Conservation (phyloP, 306 rosid genomes). For the Trifolium subterraneum region DNA sequence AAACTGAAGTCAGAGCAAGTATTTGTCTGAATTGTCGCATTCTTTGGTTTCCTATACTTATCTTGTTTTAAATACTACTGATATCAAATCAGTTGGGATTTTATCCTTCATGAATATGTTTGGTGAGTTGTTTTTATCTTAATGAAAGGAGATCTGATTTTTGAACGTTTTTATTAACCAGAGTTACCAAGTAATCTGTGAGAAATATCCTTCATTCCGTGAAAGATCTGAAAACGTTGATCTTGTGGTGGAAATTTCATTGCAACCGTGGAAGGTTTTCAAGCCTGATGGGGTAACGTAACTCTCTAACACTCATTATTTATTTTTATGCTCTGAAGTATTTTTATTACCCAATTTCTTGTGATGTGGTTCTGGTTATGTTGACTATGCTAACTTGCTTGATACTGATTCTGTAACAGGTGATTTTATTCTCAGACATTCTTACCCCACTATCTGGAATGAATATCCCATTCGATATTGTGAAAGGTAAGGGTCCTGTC, state of each 20-base stretch:
- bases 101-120: constrained; percentile 10
- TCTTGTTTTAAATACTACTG: constrained; percentile 15
- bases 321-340: neutral
- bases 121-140: constrained; percentile 17
- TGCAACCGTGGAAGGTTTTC: constrained; percentile 96
- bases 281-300: constrained; percentile 92
- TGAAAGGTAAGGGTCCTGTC: constrained; percentile 95
- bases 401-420: constrained; percentile 57
- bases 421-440: constrained; percentile 94
- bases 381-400: constrained; percentile 39
- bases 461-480: constrained; percentile 98
- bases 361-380: constrained; percentile 15
- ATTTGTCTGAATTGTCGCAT: constrained; percentile 10
- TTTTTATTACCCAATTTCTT: neutral
- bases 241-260: constrained; percentile 90
- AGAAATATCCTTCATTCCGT: constrained; percentile 90
- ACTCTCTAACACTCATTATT: constrained; percentile 20
- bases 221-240: constrained; percentile 96
- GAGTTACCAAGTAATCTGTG: constrained; percentile 92
- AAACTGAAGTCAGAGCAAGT: constrained; percentile 1
- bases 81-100: neutral
- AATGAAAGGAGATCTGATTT: constrained; percentile 38
- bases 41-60: neutral
- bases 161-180: constrained; percentile 41
- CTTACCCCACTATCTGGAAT: constrained; percentile 97